Evolutionary conservation across 2,329 filamentous ascomycete genomes (phyloP), one percentile per base, ranked within the genome.

Genomic region (Curvularia sp.): DNA sequence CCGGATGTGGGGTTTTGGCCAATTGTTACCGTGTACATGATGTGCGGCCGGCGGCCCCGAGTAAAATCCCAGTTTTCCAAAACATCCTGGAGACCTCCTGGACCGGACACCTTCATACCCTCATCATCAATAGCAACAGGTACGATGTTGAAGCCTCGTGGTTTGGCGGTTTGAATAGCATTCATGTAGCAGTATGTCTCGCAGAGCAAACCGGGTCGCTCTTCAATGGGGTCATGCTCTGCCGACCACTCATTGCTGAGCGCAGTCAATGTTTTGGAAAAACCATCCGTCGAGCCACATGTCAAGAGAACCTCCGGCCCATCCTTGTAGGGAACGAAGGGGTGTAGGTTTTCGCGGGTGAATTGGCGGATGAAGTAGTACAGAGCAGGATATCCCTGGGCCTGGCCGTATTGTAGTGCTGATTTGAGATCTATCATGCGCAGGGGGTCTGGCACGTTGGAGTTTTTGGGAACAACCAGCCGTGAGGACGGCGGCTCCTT

Each of bases 21-120:
- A 79, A 92, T 89, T n/a, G 88, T 93, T 64, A 97, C 90, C 1
- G 92, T 96, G 75, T 97, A 97, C 81, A 97, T 84, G 64, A 97
- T 75, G 75, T 94, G 90, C 41, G 93, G 93, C 57, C 90, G 84
- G 71, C 86, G 88, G 0, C 93, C 93, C 68, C 84, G 88, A 41
- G 81, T 81, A 47, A 82, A 81, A 75, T 97, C 90, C 93, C 93
- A 97, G 67, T 90, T 92, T 53, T 88, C 85, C 30, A 97, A 80
- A 1, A 97, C 87, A 67, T 96, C 89, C 58, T 88, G 83, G 61
- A 97, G 79, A 1, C 92, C 89, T 28, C 91, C 91, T 5, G 86
- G 83, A 0, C 93, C 93, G 22, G 84, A 80, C 0, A 88, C 86
- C n/a, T 85, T 65, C 90, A 97, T 95, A 22, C 93, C 93, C 66